Evolutionary conservation across 306 rosid genomes (phyloP), one percentile per base, ranked within the genome.

Genomic region (Gastrolobium villosum): DNA sequence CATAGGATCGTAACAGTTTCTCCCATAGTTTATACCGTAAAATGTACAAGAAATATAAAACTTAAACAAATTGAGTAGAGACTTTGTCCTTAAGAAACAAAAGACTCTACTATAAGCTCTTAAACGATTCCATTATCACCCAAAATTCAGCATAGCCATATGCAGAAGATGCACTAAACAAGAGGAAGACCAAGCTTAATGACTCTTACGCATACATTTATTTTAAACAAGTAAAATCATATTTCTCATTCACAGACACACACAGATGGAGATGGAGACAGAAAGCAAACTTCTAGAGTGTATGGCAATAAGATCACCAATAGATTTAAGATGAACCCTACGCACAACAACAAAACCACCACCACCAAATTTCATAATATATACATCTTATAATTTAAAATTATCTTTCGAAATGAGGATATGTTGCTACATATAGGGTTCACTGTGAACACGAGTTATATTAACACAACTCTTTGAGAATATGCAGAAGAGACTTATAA

Each of bases 51-150:
- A 32, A 39, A 60, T 61, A 46, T 41, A 10, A 49, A 44, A 62
- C 20, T 30, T 10, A 64, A 57, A 26, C 2, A 72, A 6, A 34
- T 67, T 5, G 40, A 48, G 49, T 37, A 8, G 49, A 39, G n/a
- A 63, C 5, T 26, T n/a, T 39, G 41, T 11, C 37, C 66, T 40
- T 40, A 31, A 59, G 45, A 37, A 44, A 31, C 46, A 43, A 7
- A 61, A 61, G 8, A n/a, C 15, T 32, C 60, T 15, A 43, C 67
- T 5, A 13, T n/a, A 69, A 70, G 46, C 71, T 5, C 11, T 70
- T 37, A 10, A 36, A 61, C 10, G 55, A 46, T 61, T 61, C 78
- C 50, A 62, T 34, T 70, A 13, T 72, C 54, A 62, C 50, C 34
- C 52, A 41, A 62, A 44, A 46, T 35, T 78, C 4, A 59, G 62